Base-by-base conservation (phyloP, 1,284 basidiomycete genomes). In the Cryptococcus maquisensis region DNA sequence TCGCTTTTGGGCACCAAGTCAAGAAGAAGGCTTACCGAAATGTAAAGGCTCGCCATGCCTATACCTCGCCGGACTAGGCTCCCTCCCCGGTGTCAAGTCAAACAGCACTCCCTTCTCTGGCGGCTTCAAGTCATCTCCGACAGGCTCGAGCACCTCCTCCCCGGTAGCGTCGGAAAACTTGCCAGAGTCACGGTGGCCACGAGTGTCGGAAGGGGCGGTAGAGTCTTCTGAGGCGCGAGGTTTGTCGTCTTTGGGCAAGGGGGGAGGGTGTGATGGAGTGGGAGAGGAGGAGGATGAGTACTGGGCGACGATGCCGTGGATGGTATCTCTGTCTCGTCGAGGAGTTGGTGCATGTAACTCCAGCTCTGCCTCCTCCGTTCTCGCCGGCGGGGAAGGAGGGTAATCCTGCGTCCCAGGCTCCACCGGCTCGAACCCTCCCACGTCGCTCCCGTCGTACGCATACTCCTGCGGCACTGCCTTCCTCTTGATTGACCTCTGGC, bases 1-100 rank as follows among this genome's bases (percentile, higher is more conserved):
- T 9, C 8, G 5, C 10, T 16, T 47, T 49, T 47, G 47, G 9
- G 24, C 39, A 20, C 5, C n/a, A 20, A 18, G 18, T 8, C 24
- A 20, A 20, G 18, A n/a, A n/a, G 21, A 9, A 21, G n/a, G 65
- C 70, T 66, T 52, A 73, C 70, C 72, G 56, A 74, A 74, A n/a
- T 91, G 87, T 65, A 93, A 78, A 24, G 90, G 90, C 24, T 87
- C 87, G 36, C 90, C 90, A 68, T 93, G 90, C 35, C 88, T 77
- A 68, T 93, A 92, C 49, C 88, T 82, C 38, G 78, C 82, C 6
- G 89, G 88, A 65, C 84, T 86, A 12, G 78, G 75, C 60, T 75
- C 73, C 75, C 57, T 81, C 69, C 50, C 85, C 79, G 54, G 81
- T 65, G 55, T 84, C 78, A 60, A 65, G 52, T 73, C 72, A 77